Base-by-base conservation (phyloP, 2,329 filamentous ascomycete genomes). In the Claviceps lovelessii region DNA sequence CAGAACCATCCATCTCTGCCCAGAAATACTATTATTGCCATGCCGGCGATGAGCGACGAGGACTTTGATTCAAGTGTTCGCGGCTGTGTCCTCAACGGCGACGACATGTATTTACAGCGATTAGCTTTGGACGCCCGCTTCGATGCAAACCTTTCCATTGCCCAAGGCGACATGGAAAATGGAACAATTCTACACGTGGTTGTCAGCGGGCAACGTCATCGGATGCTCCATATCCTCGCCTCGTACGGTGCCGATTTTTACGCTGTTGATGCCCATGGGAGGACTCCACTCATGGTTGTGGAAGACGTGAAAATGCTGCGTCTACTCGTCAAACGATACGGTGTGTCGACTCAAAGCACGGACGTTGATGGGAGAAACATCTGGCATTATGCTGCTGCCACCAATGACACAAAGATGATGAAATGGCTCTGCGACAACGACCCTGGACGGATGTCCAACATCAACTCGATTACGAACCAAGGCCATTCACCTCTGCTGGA, bases 311-410 rank as follows among this genome's bases (percentile, higher is more conserved):
- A 52, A 1, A 60, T 63, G 5, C 56, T 72, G 11, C 52, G 57
- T 0, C 58, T 61, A 15, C 57, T 72, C 2, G 59, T 69, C 15
- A 33, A 56, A 10, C 50, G 62, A 11, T 54, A 66, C 19, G 59
- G 60, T 0, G 64, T 62, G 0, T 53, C 59, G 7, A 70, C 68
- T 1, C 63, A 61, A 5, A 63, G 64, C 3, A 57, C 55, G 2
- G 69, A 72, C 49, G 51, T 61, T 0, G 54, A 61, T 2, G 67
- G 67, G 0, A 64, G 65, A 33, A 72, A 63, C 33, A 64, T 72
- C 11, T 72, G 70, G 70, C 70, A 72, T 54, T 62, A 65, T 11
- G 64, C 63, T 2, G 69, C 68, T 1, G 64, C 65, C 8, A 68
- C 67, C 2, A 64, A 64, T 23, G 69, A 70, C 41, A 44, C 55